phyloP scores from a whole-genome alignment of 768 basidiomycete genomes.

The Chalciporus chontae region DNA sequence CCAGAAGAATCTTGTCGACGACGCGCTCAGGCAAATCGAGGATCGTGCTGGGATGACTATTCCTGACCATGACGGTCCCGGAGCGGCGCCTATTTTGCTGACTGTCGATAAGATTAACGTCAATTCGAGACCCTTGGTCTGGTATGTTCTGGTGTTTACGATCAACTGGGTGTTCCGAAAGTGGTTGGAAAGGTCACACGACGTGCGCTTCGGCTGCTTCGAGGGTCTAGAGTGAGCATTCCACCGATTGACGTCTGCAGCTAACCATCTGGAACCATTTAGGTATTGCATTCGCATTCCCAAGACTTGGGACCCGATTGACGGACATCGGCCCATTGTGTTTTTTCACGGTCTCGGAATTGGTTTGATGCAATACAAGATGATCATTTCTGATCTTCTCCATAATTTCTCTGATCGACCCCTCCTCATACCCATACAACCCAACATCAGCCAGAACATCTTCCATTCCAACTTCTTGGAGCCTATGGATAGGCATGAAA shows the following conservation, averaged over 20 bases:
- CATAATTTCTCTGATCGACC: slow-evolving; percentile 61
- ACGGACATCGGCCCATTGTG: slow-evolving; percentile 65
- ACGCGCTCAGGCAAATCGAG: slow-evolving; percentile 61
- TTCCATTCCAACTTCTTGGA: slow-evolving; percentile 71
- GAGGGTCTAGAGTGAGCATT: slow-evolving; percentile 66
- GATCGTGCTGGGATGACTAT: slow-evolving; percentile 66
- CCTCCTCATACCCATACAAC: slow-evolving; percentile 74
- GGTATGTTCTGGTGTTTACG: slow-evolving; percentile 51
- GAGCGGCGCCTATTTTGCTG: slow-evolving; percentile 55
- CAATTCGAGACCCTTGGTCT: slow-evolving; percentile 61
- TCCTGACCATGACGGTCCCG: slow-evolving; percentile 54
- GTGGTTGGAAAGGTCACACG: slow-evolving; percentile 41
- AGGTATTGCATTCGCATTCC: slow-evolving; percentile 80
- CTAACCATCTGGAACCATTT: neutral
- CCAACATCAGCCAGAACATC: slow-evolving; percentile 82
- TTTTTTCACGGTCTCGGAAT: slow-evolving; percentile 90
- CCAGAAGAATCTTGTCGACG: slow-evolving; percentile 51
- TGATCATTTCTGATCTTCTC: slow-evolving; percentile 58
- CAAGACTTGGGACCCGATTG: slow-evolving; percentile 53
- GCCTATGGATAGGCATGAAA: slow-evolving; percentile 64
- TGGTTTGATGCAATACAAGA: slow-evolving; percentile 68
- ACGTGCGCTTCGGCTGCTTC: slow-evolving; percentile 43
- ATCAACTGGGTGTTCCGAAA: slow-evolving; percentile 47
- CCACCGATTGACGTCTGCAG: neutral
- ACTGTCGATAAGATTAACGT: slow-evolving; percentile 78